A percentile compares a stretch with the other conserved stretches of the same genome.
phyloP scores from a whole-genome alignment of 345 rosid species.

The Balakata baccata region DNA sequence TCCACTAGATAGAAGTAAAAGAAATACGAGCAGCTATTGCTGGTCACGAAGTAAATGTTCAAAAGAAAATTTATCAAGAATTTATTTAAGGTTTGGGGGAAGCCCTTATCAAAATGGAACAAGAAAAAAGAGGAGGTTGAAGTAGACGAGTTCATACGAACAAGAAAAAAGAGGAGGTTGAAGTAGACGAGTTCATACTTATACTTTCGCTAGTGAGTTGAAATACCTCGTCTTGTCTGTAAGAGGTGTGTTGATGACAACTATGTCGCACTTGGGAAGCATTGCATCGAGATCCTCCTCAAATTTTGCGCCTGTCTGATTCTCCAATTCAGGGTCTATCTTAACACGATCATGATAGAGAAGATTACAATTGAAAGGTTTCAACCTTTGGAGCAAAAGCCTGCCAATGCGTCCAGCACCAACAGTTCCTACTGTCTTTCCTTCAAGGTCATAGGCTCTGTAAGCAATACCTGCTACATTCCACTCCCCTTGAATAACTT shows the following conservation, averaged over 20 bases:
- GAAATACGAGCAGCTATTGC: no score
- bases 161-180: no score
- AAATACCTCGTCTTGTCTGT: constrained; percentile 76
- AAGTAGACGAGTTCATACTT: background rate
- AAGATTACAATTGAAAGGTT: constrained; percentile 87
- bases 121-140: no score
- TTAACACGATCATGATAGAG: constrained; percentile 76
- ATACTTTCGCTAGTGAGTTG: background rate
- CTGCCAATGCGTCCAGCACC: constrained; percentile 85
- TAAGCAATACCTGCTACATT: constrained; percentile 80
- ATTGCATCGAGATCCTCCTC: constrained; percentile 70
- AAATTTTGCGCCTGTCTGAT: constrained; percentile 61
- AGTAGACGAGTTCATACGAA: background rate
- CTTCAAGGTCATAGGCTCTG: constrained; percentile 93
- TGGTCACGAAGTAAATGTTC: no score
- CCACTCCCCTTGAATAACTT: constrained; percentile 85
- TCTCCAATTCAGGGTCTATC: constrained; percentile 75
- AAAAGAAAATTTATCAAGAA: no score
- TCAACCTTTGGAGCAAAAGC: constrained; percentile 83
- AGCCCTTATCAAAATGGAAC: background rate
- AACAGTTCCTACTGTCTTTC: constrained; percentile 88
- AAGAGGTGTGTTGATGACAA: constrained; percentile 84
- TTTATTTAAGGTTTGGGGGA: background rate
- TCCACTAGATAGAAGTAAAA: no score
- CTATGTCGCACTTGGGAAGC: constrained; percentile 86